A percentile compares a stretch with the other conserved stretches of the same genome.
Evolutionary conservation across 192 early-diverging fungal species (phyloP).

Genomic region (Podochytrium sp.): DNA sequence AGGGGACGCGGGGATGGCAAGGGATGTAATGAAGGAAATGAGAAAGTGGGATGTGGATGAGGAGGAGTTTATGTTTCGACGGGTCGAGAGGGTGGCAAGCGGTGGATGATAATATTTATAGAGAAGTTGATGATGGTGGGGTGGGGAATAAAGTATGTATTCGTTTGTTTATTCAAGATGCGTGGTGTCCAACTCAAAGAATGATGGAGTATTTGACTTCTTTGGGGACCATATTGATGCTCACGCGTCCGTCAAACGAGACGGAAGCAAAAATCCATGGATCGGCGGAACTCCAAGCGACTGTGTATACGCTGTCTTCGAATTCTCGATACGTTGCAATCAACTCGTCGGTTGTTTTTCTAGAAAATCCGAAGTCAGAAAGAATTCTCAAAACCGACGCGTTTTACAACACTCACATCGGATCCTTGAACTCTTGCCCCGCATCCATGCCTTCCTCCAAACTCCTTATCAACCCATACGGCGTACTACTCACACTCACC

Average conservation of each 20-base stretch:
- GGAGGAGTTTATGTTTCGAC: not conserved
- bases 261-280: conserved; percentile 94
- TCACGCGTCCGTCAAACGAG: conserved; percentile 92
- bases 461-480: conserved; percentile 73
- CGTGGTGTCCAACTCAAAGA: too few relatives aligned
- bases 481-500: conserved; percentile 66
- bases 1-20: not conserved
- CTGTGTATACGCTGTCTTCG: conserved; percentile 91
- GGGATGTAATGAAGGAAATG: not conserved
- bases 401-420: conserved; percentile 1
- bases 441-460: conserved; percentile 34
- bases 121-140: too few relatives aligned
- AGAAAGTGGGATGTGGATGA: not conserved
- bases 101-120: too few relatives aligned
- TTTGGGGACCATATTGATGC: conserved; percentile 87
- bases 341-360: conserved; percentile 73
- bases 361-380: not conserved
- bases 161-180: too few relatives aligned
- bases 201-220: conserved; percentile 88
- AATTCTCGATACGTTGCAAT: conserved; percentile 90
- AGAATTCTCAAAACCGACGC: not conserved
- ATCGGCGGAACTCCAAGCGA: conserved; percentile 87
- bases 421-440: conserved; percentile 30
- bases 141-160: too few relatives aligned
- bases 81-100: too few relatives aligned